These are phyloP conservation scores for Moricandia arvensis DNA, from an alignment of 345 rosid genomes.

Conservation along the genomic window DNA sequence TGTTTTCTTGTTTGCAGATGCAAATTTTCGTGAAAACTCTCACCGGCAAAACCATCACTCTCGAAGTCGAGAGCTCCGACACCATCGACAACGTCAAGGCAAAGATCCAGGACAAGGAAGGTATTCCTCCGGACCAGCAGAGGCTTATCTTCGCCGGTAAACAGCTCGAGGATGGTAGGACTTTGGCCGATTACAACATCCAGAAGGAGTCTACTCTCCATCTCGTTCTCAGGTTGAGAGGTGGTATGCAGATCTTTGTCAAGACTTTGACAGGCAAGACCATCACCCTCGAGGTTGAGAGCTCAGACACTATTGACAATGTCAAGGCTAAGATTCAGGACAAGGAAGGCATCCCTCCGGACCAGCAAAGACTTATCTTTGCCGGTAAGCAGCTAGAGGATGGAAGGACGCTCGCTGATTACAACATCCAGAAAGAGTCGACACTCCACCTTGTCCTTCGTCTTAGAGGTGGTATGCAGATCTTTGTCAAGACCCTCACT, in stretches of 20 bases:
- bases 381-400: background rate
- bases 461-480: slow-evolving; percentile 33
- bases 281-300: background rate
- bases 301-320: background rate
- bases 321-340: background rate
- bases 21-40: slow-evolving; percentile 38
- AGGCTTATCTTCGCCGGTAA: no score
- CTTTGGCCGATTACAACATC: no score
- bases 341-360: background rate
- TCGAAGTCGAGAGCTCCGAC: no score
- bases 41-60: background rate
- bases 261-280: no score
- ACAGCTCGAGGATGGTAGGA: no score
- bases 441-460: background rate
- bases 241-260: no score
- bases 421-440: background rate
- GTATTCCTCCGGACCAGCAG: no score
- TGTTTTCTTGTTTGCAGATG: slow-evolving; percentile 20
- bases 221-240: no score
- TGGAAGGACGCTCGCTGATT: background rate
- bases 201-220: no score
- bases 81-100: no score
- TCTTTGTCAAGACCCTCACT: slow-evolving; percentile 30
- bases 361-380: background rate
- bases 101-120: no score